A percentile compares a stretch with the other conserved stretches of the same genome.
These are phyloP conservation scores for sunflower (Helianthus annuus) DNA, from an alignment of 129 eudicot species.

Conservation along the genomic window HanXRQr2.0-SUNRISE NC_035446.2:122726959-122727458, in stretches of 20 bases:
- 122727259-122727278: too few relatives aligned
- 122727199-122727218: conserved; percentile 32
- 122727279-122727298: too few relatives aligned
- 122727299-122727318: too few relatives aligned
- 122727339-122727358: too few relatives aligned
- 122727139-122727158: conserved; percentile 28
- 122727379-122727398: too few relatives aligned
- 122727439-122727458: too few relatives aligned
- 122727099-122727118: neutral
- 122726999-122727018: conserved; percentile 17
- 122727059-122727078: conserved; percentile 26
- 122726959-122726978: too few relatives aligned
- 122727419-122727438: too few relatives aligned
- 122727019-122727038: conserved; percentile 23
- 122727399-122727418: too few relatives aligned
- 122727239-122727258: neutral
- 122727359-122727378: too few relatives aligned
- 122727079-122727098: conserved; percentile 21
- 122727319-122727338: too few relatives aligned
- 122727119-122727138: conserved; percentile 19
- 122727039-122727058: neutral
- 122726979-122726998: neutral
- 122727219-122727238: conserved; percentile 9
- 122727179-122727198: conserved; percentile 17
- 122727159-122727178: conserved; percentile 31